Evolutionary conservation across 2,329 filamentous ascomycete genomes (phyloP).

Genomic region (Aspergillus awamori): DNA sequence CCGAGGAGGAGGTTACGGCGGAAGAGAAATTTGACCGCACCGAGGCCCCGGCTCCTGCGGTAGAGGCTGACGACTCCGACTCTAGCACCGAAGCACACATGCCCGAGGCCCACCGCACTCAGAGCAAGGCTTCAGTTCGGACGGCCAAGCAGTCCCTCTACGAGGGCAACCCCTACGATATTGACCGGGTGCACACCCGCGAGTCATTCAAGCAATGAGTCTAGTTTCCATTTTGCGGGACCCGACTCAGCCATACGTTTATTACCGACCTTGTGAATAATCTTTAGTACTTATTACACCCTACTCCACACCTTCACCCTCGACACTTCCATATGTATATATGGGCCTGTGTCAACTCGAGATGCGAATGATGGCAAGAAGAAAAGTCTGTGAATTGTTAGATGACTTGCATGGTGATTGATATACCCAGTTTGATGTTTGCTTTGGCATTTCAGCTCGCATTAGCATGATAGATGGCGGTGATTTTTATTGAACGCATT

Average conservation of each 20-base stretch:
- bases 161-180: constrained; percentile 48
- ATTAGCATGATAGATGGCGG: constrained; percentile 19
- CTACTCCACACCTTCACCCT: not conserved
- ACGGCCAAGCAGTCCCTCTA: constrained; percentile 37
- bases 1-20: constrained; percentile 22
- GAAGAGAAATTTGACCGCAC: constrained; percentile 36
- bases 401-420: constrained; percentile 19
- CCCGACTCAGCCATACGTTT: not conserved
- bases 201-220: constrained; percentile 37
- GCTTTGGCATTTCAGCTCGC: constrained; percentile 4
- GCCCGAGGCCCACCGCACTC: constrained; percentile 26
- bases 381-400: constrained; percentile 13
- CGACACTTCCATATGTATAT: constrained; percentile 6
- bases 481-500: constrained; percentile 3
- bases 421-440: constrained; percentile 24
- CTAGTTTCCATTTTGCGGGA: not conserved
- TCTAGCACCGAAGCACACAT: constrained; percentile 25
- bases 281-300: constrained; percentile 21
- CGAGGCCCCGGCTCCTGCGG: constrained; percentile 33
- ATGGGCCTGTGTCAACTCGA: constrained; percentile 13
- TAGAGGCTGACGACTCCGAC: constrained; percentile 30
- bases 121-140: constrained; percentile 33
- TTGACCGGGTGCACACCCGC: constrained; percentile 48
- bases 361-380: constrained; percentile 16
- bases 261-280: constrained; percentile 21